Evolutionary conservation across 345 rosid genomes (phyloP), one percentile per base, ranked within the genome.

Genomic region (Aquilaria yunnanensis): DNA sequence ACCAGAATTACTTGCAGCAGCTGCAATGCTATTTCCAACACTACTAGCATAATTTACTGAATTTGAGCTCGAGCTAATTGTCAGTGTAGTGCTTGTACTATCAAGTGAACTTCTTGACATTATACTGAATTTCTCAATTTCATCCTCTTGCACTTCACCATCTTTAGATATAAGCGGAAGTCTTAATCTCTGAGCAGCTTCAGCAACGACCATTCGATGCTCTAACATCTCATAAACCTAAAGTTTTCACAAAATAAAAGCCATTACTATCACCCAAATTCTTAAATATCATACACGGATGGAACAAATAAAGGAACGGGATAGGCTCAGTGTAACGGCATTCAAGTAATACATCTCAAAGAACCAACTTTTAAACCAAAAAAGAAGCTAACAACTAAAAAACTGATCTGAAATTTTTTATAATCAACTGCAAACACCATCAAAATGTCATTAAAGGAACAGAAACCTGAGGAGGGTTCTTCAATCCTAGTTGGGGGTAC

Each of bases 141-240:
- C 99, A 57, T 94, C 95, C 81, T 88, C 95, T 6, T 81, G 95
- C 72, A 90, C 81, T 77, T 86, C 97, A 59, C 97, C 97, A 68
- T 86, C 95, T 66, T 86, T 84, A 32, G 97, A 86, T 72, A 94
- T 88, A 14, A 88, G 86, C 63, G 99, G 99, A 68, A 94, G 89
- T 74, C 96, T 86, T 68, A 94, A 73, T 58, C 87, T 94, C 75
- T 90, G 96, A 67, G 97, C 96, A 16, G 96, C 96, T 82, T 94
- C 99, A 31, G 99, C 93, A 56, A 94, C 95, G 68, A 83, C 89
- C 72, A 94, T 66, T 31, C 91, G 86, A 65, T 90, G 97, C 80
- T 94, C 97, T 64, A 94, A 77, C 60, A 75, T 82, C 81, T 90
- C 96, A 62, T 86, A 90, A 65, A 86, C 96, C 99, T 94, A 71